phyloP scores from a whole-genome alignment of 1,284 basidiomycete species.

The Inonotus hispidus region DNA sequence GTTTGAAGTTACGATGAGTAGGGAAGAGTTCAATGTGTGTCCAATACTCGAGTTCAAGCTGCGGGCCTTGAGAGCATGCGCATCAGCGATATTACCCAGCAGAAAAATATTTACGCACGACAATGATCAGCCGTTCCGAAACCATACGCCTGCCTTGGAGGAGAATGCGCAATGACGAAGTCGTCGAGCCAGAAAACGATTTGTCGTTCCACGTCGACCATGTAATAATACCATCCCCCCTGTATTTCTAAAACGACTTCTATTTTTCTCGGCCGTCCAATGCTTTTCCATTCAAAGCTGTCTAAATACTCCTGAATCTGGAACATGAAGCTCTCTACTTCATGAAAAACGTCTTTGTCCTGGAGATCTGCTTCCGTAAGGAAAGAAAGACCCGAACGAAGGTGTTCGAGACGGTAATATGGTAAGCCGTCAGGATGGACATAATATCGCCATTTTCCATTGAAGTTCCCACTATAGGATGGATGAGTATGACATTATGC shows the following conservation, averaged over 20 bases:
- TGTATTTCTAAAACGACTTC: constrained; percentile 5
- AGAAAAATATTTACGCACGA: background rate
- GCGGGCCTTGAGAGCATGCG: background rate
- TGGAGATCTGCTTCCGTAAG: constrained; percentile 4
- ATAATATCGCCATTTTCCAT: constrained; percentile 2
- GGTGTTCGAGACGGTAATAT: constrained; percentile 1
- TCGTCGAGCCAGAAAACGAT: constrained; percentile 7
- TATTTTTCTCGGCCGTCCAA: background rate
- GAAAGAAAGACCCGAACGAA: background rate
- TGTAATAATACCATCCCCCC: constrained; percentile 3
- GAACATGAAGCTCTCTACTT: constrained; percentile 4
- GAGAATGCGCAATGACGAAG: background rate
- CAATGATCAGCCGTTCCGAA: background rate
- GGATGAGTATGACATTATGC: too few relatives aligned
- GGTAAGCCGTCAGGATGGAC: constrained; percentile 14
- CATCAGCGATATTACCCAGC: background rate
- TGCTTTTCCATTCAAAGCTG: background rate
- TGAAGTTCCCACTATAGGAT: too few relatives aligned
- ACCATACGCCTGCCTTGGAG: background rate
- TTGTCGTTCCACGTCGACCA: background rate
- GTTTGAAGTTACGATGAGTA: constrained; percentile 31
- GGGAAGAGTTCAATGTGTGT: constrained; percentile 49
- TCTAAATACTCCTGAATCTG: background rate
- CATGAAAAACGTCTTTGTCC: background rate
- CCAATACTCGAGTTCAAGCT: constrained; percentile 28